Percentiles rank a stretch among this genome's conserved stretches.
Conservation (phyloP, 2,329 filamentous ascomycete species). For the Botrytis deweyae region DNA sequence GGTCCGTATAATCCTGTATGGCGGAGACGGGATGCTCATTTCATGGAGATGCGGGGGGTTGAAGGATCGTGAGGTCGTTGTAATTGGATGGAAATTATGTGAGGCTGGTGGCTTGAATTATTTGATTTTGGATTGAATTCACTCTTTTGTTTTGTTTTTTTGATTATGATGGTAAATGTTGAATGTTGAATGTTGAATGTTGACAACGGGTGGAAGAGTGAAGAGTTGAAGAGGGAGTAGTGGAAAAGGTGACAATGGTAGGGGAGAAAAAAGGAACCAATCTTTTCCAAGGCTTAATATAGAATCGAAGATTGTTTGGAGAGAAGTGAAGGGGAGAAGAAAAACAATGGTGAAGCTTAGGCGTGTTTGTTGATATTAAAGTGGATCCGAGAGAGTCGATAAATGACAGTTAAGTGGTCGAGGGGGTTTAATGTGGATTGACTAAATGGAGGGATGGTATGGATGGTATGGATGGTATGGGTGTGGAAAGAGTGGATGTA, state of each 20-base stretch:
- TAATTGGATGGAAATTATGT: neutral
- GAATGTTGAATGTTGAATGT: too few species aligned
- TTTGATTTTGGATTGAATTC: neutral
- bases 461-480: too few species aligned
- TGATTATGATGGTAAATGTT: neutral
- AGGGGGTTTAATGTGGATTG: neutral
- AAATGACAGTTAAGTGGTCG: neutral
- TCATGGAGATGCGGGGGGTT: slow-evolving; percentile 22
- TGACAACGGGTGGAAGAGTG: neutral
- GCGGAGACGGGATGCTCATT: slow-evolving; percentile 23
- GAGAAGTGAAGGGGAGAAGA: neutral
- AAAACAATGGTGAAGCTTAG: slow-evolving; percentile 4
- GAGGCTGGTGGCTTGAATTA: neutral
- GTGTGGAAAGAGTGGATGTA: neutral
- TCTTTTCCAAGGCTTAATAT: neutral
- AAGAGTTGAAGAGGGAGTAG: neutral
- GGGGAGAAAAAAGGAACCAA: neutral
- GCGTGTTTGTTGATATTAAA: slow-evolving; percentile 6
- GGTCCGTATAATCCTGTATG: slow-evolving; percentile 22
- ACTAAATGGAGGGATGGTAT: neutral
- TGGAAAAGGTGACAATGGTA: neutral
- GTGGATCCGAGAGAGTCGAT: neutral
- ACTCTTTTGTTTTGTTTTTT: neutral
- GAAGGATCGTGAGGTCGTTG: neutral
- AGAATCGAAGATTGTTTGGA: slow-evolving; percentile 1